Evolutionary conservation across 2,329 filamentous ascomycete species (phyloP), one percentile per base, ranked within the genome.

Genomic region (Paecilomyces variotii): DNA sequence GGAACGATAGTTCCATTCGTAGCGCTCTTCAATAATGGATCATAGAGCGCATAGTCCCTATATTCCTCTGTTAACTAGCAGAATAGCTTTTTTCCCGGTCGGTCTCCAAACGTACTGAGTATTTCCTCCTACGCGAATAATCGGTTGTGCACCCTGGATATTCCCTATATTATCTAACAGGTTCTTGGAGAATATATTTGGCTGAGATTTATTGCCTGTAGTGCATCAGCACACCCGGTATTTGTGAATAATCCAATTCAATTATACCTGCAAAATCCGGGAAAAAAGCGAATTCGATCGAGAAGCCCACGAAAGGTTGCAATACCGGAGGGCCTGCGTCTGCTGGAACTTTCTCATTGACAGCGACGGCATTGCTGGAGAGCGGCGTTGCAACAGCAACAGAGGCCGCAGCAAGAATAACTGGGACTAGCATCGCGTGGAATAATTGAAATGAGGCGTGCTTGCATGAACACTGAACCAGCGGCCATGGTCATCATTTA

Each of bases 91-190:
- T 14, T 19, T 12, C 4, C 27, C 4, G 25, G 10, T 25, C 0
- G 10, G 24, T 25, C 5, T 6, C 49, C 57, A 6, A 19, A 7
- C 39, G 57, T 63, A 74, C 70, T 87, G 85, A 0, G 85, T 87
- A 64, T 87, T 87, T n/a, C 85, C 85, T 2, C 85, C 84, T 1
- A 87, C 83, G 14, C 85, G 77, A 57, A 87, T 81, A 63, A 83
- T 78, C 1, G 85, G 85, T 61, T 84, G 85, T 5, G 76, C 77
- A 7, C 84, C 84, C 12, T 75, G 76, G 2, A 85, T 65, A n/a
- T 76, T 67, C 1, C 75, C 80, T 24, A 87, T 64, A 58, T 85
- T 87, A 32, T 80, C 77, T 27, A 87, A 70, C 5, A 87, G 75
- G 54, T 83, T 84, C 60, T 85, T 77, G 0, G 84, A 86, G 68